Percentiles rank a stretch among this genome's conserved stretches.
Evolutionary conservation across 306 rosid species (phyloP).

Genomic region (Argentina anserina): DNA sequence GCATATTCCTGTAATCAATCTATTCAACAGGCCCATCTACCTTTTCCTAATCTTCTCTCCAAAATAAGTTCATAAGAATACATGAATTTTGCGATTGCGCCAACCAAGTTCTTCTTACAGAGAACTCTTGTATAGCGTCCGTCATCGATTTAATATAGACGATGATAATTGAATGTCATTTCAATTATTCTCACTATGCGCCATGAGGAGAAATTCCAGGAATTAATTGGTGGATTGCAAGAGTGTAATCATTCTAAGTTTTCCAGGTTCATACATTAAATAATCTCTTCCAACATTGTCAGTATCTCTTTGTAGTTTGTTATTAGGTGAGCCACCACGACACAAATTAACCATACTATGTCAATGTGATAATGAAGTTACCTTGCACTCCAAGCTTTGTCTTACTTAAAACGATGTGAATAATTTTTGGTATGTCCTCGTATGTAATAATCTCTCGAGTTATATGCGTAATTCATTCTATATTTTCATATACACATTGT

Average conservation of each 20-base stretch:
- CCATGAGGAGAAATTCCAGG: neutral
- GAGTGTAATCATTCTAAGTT: neutral
- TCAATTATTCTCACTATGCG: neutral
- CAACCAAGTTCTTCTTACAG: too few species aligned
- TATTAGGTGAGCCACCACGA: slow-evolving; percentile 7
- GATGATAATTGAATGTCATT: neutral
- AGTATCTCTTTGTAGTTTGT: neutral
- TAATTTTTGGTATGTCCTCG: too few species aligned
- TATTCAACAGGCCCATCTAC: too few species aligned
- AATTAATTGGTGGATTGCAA: neutral
- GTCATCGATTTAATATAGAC: too few species aligned
- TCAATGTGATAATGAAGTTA: neutral
- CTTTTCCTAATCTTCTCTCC: too few species aligned
- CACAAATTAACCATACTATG: neutral
- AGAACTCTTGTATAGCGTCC: too few species aligned
- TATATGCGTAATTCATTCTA: neutral
- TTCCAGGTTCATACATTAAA: neutral
- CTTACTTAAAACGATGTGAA: too few species aligned
- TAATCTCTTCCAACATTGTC: neutral
- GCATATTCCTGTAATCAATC: too few species aligned
- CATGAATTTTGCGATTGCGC: too few species aligned
- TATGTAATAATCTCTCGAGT: neutral
- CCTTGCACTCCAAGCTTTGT: slow-evolving; percentile 4
- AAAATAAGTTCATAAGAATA: too few species aligned
- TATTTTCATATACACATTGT: neutral